Percentiles rank a stretch among this genome's conserved stretches.
These are phyloP conservation scores for Globisporangium radiosum DNA, from an alignment of 352 stramenopile species.

Conservation along the genomic window DNA sequence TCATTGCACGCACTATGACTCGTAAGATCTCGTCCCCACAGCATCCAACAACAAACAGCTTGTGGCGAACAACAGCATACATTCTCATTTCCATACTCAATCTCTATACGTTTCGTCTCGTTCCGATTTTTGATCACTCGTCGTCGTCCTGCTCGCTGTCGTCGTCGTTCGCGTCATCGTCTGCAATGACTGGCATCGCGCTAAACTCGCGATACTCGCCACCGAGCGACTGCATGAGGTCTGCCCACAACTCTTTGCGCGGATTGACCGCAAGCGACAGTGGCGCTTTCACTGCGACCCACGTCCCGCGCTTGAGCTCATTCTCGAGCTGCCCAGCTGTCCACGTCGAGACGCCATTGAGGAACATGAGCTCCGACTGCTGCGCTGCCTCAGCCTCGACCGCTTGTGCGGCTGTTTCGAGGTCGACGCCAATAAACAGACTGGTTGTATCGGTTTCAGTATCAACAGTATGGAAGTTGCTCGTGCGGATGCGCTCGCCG, in stretches of 20 bases:
- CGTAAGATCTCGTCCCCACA: too few relatives aligned
- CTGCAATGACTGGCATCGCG: slow-evolving; percentile 46
- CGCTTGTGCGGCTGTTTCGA: slow-evolving; percentile 50
- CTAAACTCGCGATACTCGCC: slow-evolving; percentile 75
- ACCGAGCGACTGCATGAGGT: slow-evolving; percentile 60
- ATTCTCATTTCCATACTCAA: background rate
- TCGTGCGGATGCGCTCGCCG: slow-evolving; percentile 36
- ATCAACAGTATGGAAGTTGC: slow-evolving; percentile 28
- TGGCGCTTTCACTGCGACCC: slow-evolving; percentile 68
- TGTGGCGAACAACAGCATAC: too few relatives aligned
- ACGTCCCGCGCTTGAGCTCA: slow-evolving; percentile 63
- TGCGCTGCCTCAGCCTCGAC: slow-evolving; percentile 45
- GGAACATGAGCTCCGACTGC: slow-evolving; percentile 65
- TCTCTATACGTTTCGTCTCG: background rate
- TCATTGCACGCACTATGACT: too few relatives aligned
- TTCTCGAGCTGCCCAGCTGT: slow-evolving; percentile 57
- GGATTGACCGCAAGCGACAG: slow-evolving; percentile 63
- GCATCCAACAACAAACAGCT: too few relatives aligned
- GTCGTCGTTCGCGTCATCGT: slow-evolving; percentile 30
- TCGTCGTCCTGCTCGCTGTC: slow-evolving; percentile 16
- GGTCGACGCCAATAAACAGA: slow-evolving; percentile 64
- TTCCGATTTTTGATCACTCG: background rate
- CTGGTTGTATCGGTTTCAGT: slow-evolving; percentile 18
- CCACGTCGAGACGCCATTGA: slow-evolving; percentile 74
- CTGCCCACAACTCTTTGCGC: slow-evolving; percentile 53